Conservation (phyloP, 768 basidiomycete genomes). For the Harrya chromipes region DNA sequence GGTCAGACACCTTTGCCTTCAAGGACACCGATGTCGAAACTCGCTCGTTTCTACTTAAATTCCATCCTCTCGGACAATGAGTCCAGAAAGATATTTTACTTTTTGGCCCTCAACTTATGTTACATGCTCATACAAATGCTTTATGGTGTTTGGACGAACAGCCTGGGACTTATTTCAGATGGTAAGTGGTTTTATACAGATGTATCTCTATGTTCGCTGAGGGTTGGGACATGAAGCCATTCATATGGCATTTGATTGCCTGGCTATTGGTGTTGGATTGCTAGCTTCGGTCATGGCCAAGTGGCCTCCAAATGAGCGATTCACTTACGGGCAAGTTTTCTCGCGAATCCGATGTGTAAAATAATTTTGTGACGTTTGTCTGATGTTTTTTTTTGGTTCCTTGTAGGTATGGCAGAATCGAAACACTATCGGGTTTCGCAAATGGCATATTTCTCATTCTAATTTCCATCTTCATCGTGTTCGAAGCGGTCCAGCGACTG, state of each 20-base stretch:
- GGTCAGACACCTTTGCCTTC: constrained; percentile 41
- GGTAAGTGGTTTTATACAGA: constrained; percentile 48
- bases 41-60: constrained; percentile 74
- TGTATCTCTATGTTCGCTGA: constrained; percentile 1
- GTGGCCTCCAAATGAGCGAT: constrained; percentile 92
- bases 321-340: constrained; percentile 83
- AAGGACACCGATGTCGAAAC: constrained; percentile 51
- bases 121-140: constrained; percentile 98
- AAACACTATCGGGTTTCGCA: constrained; percentile 96
- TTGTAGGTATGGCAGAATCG: constrained; percentile 86
- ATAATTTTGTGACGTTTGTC: background rate
- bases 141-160: constrained; percentile 98
- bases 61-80: constrained; percentile 89
- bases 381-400: background rate
- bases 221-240: constrained; percentile 60
- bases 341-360: background rate
- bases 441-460: constrained; percentile 93
- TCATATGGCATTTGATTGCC: constrained; percentile 99
- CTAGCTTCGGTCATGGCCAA: constrained; percentile 97
- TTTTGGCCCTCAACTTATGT: constrained; percentile 87
- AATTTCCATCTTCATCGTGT: constrained; percentile 97
- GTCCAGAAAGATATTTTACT: constrained; percentile 95
- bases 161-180: constrained; percentile 93
- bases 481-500: constrained; percentile 96
- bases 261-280: constrained; percentile 94